Percentiles rank a stretch among this genome's conserved stretches.
Evolutionary conservation across 2,329 filamentous ascomycete genomes (phyloP).

Genomic region (Penicillium sp.): DNA sequence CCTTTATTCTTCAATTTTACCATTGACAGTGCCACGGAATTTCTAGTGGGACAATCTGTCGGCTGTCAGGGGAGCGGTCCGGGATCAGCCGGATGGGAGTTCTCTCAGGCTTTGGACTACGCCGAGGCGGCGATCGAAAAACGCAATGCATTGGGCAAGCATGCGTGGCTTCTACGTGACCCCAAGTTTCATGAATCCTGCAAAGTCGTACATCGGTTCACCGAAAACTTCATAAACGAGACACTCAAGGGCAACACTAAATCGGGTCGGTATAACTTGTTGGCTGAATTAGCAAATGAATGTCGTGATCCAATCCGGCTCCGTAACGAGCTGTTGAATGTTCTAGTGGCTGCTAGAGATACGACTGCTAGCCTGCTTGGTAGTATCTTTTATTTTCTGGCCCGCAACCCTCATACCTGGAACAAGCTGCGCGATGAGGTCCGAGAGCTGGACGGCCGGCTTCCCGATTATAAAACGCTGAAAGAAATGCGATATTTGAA

Average conservation of each 20-base stretch:
- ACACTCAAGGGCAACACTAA: no score
- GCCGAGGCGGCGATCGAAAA: no score
- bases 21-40: slow-evolving; percentile 80
- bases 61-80: slow-evolving; percentile 50
- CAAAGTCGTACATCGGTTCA: slow-evolving; percentile 37
- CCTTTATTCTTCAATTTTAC: slow-evolving; percentile 78
- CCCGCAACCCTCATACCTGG: slow-evolving; percentile 36
- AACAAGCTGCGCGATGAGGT: slow-evolving; percentile 36
- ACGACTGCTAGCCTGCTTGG: slow-evolving; percentile 47
- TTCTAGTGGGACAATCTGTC: slow-evolving; percentile 75
- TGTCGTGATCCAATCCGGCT: slow-evolving; percentile 46
- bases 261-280: no score
- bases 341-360: slow-evolving; percentile 51
- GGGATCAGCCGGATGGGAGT: slow-evolving; percentile 40
- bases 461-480: no score
- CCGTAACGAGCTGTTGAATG: slow-evolving; percentile 48
- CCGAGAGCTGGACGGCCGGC: no score
- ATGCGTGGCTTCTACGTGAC: no score
- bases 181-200: slow-evolving; percentile 39
- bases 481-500: no score
- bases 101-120: slow-evolving; percentile 35
- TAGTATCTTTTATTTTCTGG: slow-evolving; percentile 44
- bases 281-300: no score
- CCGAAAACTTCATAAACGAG: no score
- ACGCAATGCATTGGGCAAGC: no score